Base-by-base conservation (phyloP, 805 yeast genomes). In the Kodamaea leandrae region DNA sequence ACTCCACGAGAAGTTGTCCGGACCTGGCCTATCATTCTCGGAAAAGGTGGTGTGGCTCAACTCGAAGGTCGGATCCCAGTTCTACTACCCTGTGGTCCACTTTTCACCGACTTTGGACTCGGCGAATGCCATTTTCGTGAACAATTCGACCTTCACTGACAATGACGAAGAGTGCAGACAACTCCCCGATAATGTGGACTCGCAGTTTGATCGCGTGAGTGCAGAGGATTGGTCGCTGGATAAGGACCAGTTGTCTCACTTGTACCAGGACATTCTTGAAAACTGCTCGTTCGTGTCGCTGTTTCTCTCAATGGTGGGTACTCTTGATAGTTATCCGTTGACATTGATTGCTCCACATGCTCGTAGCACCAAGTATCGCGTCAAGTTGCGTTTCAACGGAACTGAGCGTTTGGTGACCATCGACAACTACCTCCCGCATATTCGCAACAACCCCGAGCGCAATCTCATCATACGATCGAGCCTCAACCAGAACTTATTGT, bases 281-380 rank as follows among this genome's bases (percentile, higher is more conserved):
- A 82, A 86, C 57, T 87, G 95, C 59, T 85, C 95, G 0, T 78
- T 86, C 54, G 86, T 86, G 3, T 79, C 89, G 2, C 69, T 90
- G 0, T 52, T 86, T 12, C 62, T 84, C 12, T 76, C 86, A 1
- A 60, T 81, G 1, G 54, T 66, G 0, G 57, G 60, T 14, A 33
- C 27, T 2, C 30, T 13, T 6, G 32, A 10, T n/a, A 23, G 36
- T 7, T 42, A 43, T 5, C 42, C 47, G 9, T 28, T 44, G 12
- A 23, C 27, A 4, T 17, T 44, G 17, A 39, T 44, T 3, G 15
- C 37, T 2, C 48, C 48, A 5, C 28, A 32, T 18, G 2, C 10
- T 13, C 20, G 29, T 1, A 49, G 64, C 46, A 24, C 58, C 38
- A 36, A 50, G 47, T 76, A 64, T 52, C 61, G 59, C 1, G 71